Evolutionary conservation across 2,329 filamentous ascomycete genomes (phyloP), one percentile per base, ranked within the genome.

Genomic region (Juglanconis sp.): DNA sequence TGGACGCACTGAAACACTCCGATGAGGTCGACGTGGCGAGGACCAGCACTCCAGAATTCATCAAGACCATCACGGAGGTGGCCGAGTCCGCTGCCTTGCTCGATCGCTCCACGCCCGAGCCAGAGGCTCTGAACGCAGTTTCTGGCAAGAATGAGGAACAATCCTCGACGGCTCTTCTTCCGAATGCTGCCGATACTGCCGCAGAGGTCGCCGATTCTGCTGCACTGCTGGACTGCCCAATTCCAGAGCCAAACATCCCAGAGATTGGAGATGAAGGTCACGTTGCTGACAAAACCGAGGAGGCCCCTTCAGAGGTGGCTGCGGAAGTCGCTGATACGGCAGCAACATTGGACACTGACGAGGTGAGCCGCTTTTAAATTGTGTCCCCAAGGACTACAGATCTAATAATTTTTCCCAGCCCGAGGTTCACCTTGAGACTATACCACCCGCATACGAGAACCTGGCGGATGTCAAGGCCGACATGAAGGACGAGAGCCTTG

Each of bases 251-350:
- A 10, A 76, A 79, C 59, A 15, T 7, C 17, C 17, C 40, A 15
- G 32, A 57, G 55, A 47, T 57, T 13, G 8, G 17, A n/a, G 36
- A 57, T 47, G 69, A 68, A 4, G 77, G 74, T 5, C 77, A 78
- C 6, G 76, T 75, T 10, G 34, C 31, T 10, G 15, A 46, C 8
- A 44, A 56, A 57, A 59, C 7, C 15, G 57, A 59, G 38, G 69
- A 80, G 59, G 74, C 76, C 40, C 73, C 44, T 17, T 47, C 77
- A 13, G 68, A 68, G 4, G 77, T 74, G 7, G 77, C 78, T 5
- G 76, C 76, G 2, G 79, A 82, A 63, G 76, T 79, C 40, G 74
- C 76, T 30, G 74, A 79, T 57, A 72, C 71, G 31, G 76, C 79
- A 74, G 61, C 68, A 66, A 48, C n/a, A 9, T 38, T 62, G 34